Percentiles rank a stretch among this genome's conserved stretches.
Conservation (phyloP, 805 yeast genomes). For the Sugiyamaella lignohabitans region DNA sequence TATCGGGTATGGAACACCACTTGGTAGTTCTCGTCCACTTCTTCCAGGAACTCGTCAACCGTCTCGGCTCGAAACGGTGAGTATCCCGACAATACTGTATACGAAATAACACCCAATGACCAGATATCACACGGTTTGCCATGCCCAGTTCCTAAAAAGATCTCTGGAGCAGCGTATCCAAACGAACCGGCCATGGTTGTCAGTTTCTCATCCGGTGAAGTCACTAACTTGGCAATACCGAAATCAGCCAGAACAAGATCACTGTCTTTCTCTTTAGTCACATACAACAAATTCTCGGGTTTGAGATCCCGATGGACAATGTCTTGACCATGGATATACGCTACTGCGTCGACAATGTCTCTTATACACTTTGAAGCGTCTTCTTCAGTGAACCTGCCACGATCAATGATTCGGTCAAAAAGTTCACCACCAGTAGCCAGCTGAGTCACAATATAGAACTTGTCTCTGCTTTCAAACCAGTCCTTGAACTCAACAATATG, state of each 20-base stretch:
- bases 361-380: constrained; percentile 74
- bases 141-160: constrained; percentile 73
- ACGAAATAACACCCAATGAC: constrained; percentile 91
- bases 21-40: constrained; percentile 64
- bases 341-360: constrained; percentile 72
- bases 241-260: constrained; percentile 87
- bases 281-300: constrained; percentile 84
- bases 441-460: constrained; percentile 89
- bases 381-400: constrained; percentile 80
- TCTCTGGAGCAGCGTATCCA: constrained; percentile 98
- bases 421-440: constrained; percentile 95
- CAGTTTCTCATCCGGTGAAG: constrained; percentile 52
- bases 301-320: constrained; percentile 92
- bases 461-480: constrained; percentile 90
- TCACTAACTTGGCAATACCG: constrained; percentile 83
- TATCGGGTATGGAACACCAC: constrained; percentile 82
- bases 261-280: constrained; percentile 54
- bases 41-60: constrained; percentile 71
- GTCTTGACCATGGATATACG: constrained; percentile 65
- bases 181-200: constrained; percentile 81
- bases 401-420: constrained; percentile 74
- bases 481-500: constrained; percentile 86
- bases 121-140: constrained; percentile 95
- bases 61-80: constrained; percentile 86
- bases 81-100: constrained; percentile 84